Percentiles rank a stretch among this genome's conserved stretches.
These are phyloP conservation scores for Cladobotryum protrusum DNA, from an alignment of 2,329 filamentous ascomycete species.

Conservation along the genomic window DNA sequence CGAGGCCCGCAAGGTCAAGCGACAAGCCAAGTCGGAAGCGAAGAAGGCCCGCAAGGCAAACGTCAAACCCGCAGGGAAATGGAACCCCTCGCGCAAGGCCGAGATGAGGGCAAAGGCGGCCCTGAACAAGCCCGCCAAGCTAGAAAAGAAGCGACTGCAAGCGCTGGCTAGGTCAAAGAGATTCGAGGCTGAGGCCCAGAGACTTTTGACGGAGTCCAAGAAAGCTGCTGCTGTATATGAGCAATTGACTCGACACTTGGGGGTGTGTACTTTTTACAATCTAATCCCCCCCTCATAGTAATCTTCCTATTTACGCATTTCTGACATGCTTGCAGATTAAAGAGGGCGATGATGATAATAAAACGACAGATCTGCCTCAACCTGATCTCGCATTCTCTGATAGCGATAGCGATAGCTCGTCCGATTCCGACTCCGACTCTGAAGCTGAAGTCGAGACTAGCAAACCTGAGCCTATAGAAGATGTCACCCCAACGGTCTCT, in stretches of 20 bases:
- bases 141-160: constrained; percentile 33
- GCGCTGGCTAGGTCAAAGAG: constrained; percentile 32
- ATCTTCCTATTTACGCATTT: background rate
- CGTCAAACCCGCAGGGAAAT: constrained; percentile 25
- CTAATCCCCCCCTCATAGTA: background rate
- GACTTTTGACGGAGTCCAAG: constrained; percentile 36
- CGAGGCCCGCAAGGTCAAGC: background rate
- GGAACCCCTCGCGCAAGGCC: constrained; percentile 27
- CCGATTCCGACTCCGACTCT: constrained; percentile 1
- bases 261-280: background rate
- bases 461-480: background rate
- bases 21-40: background rate
- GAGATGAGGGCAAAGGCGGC: constrained; percentile 25
- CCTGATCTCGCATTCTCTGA: constrained; percentile 13
- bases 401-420: constrained; percentile 13
- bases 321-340: background rate
- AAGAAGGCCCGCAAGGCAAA: constrained; percentile 34
- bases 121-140: constrained; percentile 24
- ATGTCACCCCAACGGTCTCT: background rate
- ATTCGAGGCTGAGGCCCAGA: constrained; percentile 34
- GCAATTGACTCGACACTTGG: constrained; percentile 12
- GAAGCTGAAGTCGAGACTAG: constrained; percentile 4
- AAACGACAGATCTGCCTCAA: constrained; percentile 5
- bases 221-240: constrained; percentile 25
- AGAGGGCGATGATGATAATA: background rate